Percentiles rank a stretch among this genome's conserved stretches.
Evolutionary conservation across 495 filamentous ascomycete species (phyloP).

Genomic region (Neurospora pannonica): DNA sequence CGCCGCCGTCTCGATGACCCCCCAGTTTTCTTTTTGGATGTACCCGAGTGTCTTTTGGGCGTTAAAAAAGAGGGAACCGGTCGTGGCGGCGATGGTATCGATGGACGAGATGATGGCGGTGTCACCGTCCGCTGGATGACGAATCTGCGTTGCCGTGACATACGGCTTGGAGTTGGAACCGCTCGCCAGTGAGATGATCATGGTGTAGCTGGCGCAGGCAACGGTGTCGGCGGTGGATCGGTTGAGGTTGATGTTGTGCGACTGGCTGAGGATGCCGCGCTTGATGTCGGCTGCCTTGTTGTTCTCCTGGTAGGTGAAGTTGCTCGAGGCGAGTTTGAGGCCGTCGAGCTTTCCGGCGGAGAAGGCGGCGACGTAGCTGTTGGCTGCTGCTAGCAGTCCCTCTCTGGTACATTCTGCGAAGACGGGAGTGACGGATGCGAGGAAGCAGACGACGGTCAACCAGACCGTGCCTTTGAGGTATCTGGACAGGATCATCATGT

Average conservation of each 20-base stretch:
- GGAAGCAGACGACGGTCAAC: background rate
- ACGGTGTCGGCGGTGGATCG: slow-evolving; percentile 30
- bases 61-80: slow-evolving; percentile 39
- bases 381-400: slow-evolving; percentile 26
- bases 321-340: slow-evolving; percentile 20
- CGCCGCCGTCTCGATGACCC: slow-evolving; percentile 12
- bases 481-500: background rate
- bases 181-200: slow-evolving; percentile 24
- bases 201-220: slow-evolving; percentile 36
- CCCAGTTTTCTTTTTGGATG: slow-evolving; percentile 35
- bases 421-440: background rate
- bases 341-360: slow-evolving; percentile 17
- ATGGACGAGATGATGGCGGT: slow-evolving; percentile 25
- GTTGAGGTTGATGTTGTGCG: slow-evolving; percentile 30
- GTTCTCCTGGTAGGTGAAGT: slow-evolving; percentile 36
- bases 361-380: slow-evolving; percentile 27
- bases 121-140: slow-evolving; percentile 23
- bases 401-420: slow-evolving; percentile 30
- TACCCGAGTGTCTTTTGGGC: slow-evolving; percentile 32
- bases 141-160: slow-evolving; percentile 35
- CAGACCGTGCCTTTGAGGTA: background rate
- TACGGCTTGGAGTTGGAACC: slow-evolving; percentile 26
- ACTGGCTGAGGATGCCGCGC: slow-evolving; percentile 23
- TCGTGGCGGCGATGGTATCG: slow-evolving; percentile 39
- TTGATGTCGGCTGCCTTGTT: slow-evolving; percentile 28